These are phyloP conservation scores for Cryomyces minteri DNA, from an alignment of 495 filamentous ascomycete species.

Conservation along the genomic window DNA sequence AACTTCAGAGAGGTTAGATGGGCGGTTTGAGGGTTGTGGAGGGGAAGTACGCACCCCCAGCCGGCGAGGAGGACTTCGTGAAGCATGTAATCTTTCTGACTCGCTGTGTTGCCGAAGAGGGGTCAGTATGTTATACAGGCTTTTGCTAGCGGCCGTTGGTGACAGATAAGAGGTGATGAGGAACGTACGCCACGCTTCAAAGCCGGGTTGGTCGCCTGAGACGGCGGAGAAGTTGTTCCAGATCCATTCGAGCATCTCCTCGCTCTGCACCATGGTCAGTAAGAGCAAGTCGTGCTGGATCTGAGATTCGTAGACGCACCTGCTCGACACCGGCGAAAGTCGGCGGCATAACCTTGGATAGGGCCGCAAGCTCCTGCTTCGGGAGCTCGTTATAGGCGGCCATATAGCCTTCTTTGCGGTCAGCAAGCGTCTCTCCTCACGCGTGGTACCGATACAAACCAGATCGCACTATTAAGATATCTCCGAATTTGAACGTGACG, in stretches of 20 bases:
- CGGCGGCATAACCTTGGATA: conserved; percentile 18
- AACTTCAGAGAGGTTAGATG: conserved; percentile 14
- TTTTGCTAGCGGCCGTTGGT: background rate
- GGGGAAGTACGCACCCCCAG: conserved; percentile 9
- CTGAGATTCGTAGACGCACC: too few relatives aligned
- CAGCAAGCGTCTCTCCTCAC: background rate
- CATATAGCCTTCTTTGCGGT: conserved; percentile 23
- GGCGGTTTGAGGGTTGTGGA: background rate
- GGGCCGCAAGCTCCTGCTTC: conserved; percentile 15
- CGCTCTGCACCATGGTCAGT: conserved; percentile 14
- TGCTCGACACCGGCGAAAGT: conserved; percentile 29
- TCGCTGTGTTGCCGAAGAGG: background rate
- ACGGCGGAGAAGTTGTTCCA: conserved; percentile 20
- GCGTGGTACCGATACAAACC: conserved; percentile 9
- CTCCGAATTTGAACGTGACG: conserved; percentile 31
- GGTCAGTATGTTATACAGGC: too few relatives aligned
- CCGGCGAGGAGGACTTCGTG: conserved; percentile 16
- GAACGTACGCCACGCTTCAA: conserved; percentile 16
- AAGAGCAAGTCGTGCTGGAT: too few relatives aligned
- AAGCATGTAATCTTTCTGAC: conserved; percentile 11
- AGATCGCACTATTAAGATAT: conserved; percentile 33
- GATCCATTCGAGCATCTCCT: conserved; percentile 21
- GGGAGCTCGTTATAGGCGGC: conserved; percentile 15
- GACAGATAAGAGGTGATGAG: background rate
- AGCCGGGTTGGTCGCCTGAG: conserved; percentile 16